Evolutionary conservation across 2,329 filamentous ascomycete species (phyloP), one percentile per base, ranked within the genome.

Genomic region (Fusarium nodosum): DNA sequence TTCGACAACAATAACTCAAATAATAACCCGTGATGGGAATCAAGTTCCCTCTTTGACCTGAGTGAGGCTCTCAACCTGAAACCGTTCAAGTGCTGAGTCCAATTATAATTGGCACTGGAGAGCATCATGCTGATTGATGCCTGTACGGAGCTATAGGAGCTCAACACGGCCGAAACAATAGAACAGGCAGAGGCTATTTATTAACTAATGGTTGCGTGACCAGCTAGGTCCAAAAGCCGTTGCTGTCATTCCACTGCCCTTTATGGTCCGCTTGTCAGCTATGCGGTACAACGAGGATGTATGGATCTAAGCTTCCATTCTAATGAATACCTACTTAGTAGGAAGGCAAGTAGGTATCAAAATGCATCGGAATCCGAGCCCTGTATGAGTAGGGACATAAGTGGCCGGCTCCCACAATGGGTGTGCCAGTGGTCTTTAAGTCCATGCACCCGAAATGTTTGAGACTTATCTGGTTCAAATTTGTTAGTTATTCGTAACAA

Each of bases 201-300:
- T 30, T 30, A 30, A 30, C 10, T 30, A 28, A 12, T 18, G 22
- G 22, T 24, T 26, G 22, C 31, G 18, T 50, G 31, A 36, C 11
- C 31, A 50, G 31, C 22, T 20, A 48, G 26, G 18, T 28, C 20
- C 31, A 26, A 26, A 36, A 26, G 47, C 31, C 31, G 36, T 31
- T 58, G 33, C 46, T 42, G 33, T 57, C 51, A 66, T 46, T 38
- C 24, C 51, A 20, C 18, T 45, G 45, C 55, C 44, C 53, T 47
- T 11, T 15, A 39, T 51, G 12, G 47, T 33, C 31, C 41, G 36
- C 26, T 34, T 41, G 24, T 28, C 46, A 47, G 28, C 31, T 47
- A 42, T 52, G 28, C 18, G 39, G 38, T 39, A 52, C 45, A 48
- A 58, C 39, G 39, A 34, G 46, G 11, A 48, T 34, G 18, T 10